These are phyloP conservation scores for Arachis monticola DNA, from an alignment of 331 rosid genomes.

Conservation along the genomic window DNA sequence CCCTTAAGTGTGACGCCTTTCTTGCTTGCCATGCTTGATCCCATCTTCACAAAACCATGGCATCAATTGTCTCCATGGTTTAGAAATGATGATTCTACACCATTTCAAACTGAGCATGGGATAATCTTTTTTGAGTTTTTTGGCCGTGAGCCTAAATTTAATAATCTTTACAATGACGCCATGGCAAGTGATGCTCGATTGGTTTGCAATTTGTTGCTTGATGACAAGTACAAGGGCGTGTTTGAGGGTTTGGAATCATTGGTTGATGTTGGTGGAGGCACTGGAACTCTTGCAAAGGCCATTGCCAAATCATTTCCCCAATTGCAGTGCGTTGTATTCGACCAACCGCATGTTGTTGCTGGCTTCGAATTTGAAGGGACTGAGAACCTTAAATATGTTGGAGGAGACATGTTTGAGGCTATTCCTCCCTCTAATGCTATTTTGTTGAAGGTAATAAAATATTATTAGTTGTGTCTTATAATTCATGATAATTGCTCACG, in stretches of 20 bases:
- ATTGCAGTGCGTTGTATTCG: conserved; percentile 44
- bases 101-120: conserved; percentile 32
- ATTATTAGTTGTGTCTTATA: too few relatives aligned
- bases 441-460: too few relatives aligned
- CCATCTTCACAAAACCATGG: conserved; percentile 32
- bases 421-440: too few relatives aligned
- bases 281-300: too few relatives aligned
- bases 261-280: too few relatives aligned
- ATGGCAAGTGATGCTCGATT: conserved; percentile 44
- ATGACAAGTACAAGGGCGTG: too few relatives aligned
- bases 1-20: conserved; percentile 30
- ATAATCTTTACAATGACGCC: conserved; percentile 23
- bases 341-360: conserved; percentile 49
- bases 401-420: not conserved
- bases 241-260: too few relatives aligned
- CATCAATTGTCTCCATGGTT: conserved; percentile 36
- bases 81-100: conserved; percentile 14
- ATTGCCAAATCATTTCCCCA: conserved; percentile 29
- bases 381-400: conserved; percentile 33
- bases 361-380: conserved; percentile 17
- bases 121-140: conserved; percentile 30
- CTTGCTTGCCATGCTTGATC: conserved; percentile 34
- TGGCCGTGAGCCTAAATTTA: conserved; percentile 1
- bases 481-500: too few relatives aligned
- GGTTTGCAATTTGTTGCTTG: not conserved